These are phyloP conservation scores for Apophysomyces sp. DNA, from an alignment of 371 early-diverging fungal species.

Conservation along the genomic window DNA sequence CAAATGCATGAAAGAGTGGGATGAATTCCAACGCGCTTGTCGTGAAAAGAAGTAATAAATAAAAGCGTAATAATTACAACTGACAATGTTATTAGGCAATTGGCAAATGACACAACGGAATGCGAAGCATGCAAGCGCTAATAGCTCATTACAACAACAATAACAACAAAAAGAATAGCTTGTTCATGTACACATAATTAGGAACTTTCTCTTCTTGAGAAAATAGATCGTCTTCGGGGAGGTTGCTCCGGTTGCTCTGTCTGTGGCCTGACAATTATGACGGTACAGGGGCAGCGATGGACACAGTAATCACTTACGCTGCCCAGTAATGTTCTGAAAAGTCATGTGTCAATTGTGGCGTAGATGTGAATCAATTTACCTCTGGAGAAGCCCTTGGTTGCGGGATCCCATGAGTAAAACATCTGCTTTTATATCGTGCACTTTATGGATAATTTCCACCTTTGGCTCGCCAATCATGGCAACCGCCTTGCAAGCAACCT, in stretches of 20 bases:
- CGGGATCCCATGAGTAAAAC: constrained; percentile 59
- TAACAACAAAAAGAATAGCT: too few species aligned
- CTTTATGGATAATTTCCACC: constrained; percentile 54
- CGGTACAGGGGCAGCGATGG: constrained; percentile 48
- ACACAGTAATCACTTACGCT: constrained; percentile 57
- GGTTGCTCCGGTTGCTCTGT: constrained; percentile 16
- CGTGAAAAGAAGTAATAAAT: constrained; percentile 20
- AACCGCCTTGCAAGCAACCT: constrained; percentile 60
- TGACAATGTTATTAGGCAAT: background rate
- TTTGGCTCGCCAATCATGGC: constrained; percentile 61
- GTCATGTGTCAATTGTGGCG: background rate
- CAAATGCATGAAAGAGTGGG: constrained; percentile 65
- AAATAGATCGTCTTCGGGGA: background rate
- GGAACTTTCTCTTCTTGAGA: background rate
- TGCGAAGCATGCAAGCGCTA: constrained; percentile 21
- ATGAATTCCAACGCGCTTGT: constrained; percentile 59
- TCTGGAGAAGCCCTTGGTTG: constrained; percentile 52
- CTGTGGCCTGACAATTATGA: constrained; percentile 42
- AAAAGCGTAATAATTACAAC: background rate
- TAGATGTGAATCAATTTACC: constrained; percentile 19
- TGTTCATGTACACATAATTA: background rate
- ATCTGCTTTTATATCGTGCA: constrained; percentile 52
- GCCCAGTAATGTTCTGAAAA: constrained; percentile 48
- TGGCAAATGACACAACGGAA: constrained; percentile 7
- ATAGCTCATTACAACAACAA: too few species aligned